Conservation (phyloP, 257 asterid genomes). For the Prunella vulgaris region DNA sequence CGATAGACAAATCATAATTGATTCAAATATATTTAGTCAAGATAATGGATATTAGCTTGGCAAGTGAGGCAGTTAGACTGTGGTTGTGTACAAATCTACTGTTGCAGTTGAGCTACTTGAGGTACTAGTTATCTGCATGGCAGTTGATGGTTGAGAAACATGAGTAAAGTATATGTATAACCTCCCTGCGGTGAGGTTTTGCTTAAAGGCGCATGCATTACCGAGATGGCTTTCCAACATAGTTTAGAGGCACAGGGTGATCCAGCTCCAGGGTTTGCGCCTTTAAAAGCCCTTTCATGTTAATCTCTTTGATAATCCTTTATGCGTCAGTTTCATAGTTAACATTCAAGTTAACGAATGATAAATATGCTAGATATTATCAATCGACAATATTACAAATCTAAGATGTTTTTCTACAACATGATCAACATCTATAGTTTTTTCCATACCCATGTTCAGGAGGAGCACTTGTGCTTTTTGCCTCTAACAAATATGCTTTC, state of each 20-base stretch:
- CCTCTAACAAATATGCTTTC: not conserved
- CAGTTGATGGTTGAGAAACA: not conserved
- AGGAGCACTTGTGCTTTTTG: not conserved
- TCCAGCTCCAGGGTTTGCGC: not conserved
- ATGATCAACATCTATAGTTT: too few species aligned
- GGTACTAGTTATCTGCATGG: not conserved
- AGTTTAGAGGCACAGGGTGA: not conserved
- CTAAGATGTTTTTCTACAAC: not conserved
- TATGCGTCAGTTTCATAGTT: not conserved
- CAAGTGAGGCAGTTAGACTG: slow-evolving; percentile 6
- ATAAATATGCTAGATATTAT: not conserved
- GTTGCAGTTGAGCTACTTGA: slow-evolving; percentile 2
- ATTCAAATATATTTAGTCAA: not conserved
- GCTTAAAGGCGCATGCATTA: not conserved
- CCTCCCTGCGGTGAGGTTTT: not conserved
- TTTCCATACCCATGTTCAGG: not conserved
- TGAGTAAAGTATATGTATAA: not conserved
- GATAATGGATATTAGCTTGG: not conserved
- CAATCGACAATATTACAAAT: not conserved
- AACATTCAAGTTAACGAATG: not conserved
- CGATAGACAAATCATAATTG: not conserved
- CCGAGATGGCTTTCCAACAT: not conserved
- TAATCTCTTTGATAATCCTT: not conserved
- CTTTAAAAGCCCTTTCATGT: not conserved
- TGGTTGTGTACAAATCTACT: slow-evolving; percentile 1